phyloP scores from a whole-genome alignment of 1,284 basidiomycete species.

The Sanghuangporus sanghuang region DNA sequence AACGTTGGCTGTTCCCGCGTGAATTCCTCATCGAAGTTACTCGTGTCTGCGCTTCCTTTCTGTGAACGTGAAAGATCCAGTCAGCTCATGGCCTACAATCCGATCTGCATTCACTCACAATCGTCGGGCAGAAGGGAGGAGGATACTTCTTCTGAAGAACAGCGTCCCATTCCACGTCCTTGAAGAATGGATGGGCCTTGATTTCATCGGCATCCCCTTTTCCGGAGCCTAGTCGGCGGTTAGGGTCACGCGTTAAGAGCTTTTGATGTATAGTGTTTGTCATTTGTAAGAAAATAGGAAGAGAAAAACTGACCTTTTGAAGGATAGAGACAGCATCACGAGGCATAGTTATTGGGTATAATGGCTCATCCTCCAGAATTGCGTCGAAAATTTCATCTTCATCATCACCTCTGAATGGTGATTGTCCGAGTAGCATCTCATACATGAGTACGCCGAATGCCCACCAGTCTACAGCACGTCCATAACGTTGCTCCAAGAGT shows the following conservation, averaged over 20 bases:
- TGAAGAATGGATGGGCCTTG: constrained; percentile 97
- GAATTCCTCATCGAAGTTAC: constrained; percentile 96
- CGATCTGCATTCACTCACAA: constrained; percentile 50
- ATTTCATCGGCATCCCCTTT: constrained; percentile 96
- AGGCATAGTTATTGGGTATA: constrained; percentile 99
- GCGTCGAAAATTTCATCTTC: constrained; percentile 99
- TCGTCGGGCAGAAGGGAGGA: constrained; percentile 94
- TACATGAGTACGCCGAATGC: constrained; percentile 98
- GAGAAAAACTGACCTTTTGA: constrained; percentile 63
- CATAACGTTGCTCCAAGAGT: constrained; percentile 95
- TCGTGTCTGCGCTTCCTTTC: constrained; percentile 78
- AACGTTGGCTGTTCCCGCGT: constrained; percentile 95
- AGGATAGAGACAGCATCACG: constrained; percentile 94
- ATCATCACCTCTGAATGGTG: constrained; percentile 98
- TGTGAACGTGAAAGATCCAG: constrained; percentile 27
- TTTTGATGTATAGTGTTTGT: constrained; percentile 30
- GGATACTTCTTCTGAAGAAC: constrained; percentile 95
- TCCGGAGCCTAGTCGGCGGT: constrained; percentile 88
- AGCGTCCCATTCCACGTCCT: constrained; percentile 95
- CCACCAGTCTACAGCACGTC: constrained; percentile 99
- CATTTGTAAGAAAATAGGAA: constrained; percentile 14
- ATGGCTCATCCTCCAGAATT: constrained; percentile 95
- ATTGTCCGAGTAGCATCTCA: constrained; percentile 98
- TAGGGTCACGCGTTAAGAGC: constrained; percentile 93
- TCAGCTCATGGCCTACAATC: constrained; percentile 12